Conservation (phyloP, 225 moss, liverwort and hornwort genomes). For the Pseudisothecium myosuroides region DNA sequence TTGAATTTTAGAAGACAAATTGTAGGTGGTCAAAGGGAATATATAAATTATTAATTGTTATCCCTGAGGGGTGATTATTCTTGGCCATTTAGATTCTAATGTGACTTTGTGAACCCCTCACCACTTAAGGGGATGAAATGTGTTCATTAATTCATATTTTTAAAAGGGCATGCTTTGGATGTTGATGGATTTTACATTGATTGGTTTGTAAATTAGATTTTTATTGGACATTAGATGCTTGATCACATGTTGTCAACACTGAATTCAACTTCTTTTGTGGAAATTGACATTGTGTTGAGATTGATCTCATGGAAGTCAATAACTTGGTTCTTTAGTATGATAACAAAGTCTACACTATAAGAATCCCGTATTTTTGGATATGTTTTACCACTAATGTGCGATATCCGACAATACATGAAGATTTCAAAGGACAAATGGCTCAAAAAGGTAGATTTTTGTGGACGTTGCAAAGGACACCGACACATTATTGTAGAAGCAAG, state of each 20-base stretch:
- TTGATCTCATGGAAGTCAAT: not conserved
- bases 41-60: accelerated
- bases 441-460: too few species aligned
- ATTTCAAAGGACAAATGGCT: too few species aligned
- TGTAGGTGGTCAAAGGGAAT: not conserved
- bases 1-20: not conserved
- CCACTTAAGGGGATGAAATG: not conserved
- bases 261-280: not conserved
- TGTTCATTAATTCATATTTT: not conserved
- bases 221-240: not conserved
- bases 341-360: too few species aligned
- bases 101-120: not conserved
- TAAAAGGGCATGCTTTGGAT: not conserved
- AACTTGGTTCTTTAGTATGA: not conserved
- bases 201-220: not conserved
- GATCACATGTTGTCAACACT: not conserved
- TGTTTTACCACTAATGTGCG: too few species aligned
- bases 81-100: not conserved
- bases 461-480: too few species aligned
- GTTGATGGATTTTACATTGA: not conserved
- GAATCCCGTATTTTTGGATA: too few species aligned
- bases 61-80: not conserved
- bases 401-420: too few species aligned
- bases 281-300: not conserved
- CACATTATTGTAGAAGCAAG: too few species aligned